Evolutionary conservation across 2,329 filamentous ascomycete genomes (phyloP), one percentile per base, ranked within the genome.

Genomic region (Alternaria triticimaculans): DNA sequence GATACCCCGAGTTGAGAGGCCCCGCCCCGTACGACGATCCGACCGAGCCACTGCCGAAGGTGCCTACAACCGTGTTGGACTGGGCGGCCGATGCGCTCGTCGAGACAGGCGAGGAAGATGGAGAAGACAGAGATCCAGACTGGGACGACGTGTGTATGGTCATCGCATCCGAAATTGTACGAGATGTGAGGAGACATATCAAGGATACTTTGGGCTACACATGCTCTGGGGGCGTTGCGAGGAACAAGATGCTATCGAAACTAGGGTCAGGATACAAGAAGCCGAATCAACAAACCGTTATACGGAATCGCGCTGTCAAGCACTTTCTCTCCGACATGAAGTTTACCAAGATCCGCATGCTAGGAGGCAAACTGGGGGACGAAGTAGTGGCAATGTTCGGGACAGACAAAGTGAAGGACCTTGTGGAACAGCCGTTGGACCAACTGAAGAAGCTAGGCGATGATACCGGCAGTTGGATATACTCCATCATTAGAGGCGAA

Each of bases 181-280:
- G 93, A 20, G 86, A 88, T 63, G 87, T 98, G 18, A 88, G 96
- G 55, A 84, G 84, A 21, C 84, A 87, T 55, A 86, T 99, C 61
- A 88, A 86, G 69, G 86, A 91, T 49, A 85, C 87, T 67, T 82
- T 98, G 56, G 87, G 89, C 58, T 99, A 97, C 78, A 98, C 95
- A 5, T 97, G 94, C 80, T 97, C 95, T 7, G 95, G 89, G 1
- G 96, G 96, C 7, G 85, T 99, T 67, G 92, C 94, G 28, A 88
- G 87, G 68, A 99, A 97, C 83, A 99, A 98, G 82, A 93, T 97
- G 87, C 85, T 99, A 64, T 93, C 94, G 65, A 99, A 99, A 82
- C 84, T 99, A 60, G 96, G 95, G 28, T 97, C 93, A 23, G 93
- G 88, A 7, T 89, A 94, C 82, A 94, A 93, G 82, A 99, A 99